These are phyloP conservation scores for Salix purpurea DNA, from an alignment of 345 rosid species.

Conservation along the genomic window DNA sequence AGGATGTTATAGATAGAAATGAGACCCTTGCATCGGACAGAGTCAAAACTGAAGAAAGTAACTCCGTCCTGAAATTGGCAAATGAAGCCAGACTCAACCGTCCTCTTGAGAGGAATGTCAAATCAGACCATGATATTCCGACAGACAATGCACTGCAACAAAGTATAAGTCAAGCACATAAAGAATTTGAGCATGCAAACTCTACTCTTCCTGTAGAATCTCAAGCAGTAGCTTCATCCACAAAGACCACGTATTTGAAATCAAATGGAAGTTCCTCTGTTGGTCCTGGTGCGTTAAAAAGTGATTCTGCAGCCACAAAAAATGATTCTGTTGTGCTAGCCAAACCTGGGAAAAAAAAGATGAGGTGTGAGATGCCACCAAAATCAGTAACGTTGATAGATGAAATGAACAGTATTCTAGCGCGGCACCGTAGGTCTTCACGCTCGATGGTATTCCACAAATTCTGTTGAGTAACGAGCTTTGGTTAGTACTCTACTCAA, in stretches of 20 bases:
- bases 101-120: conserved; percentile 23
- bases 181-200: conserved; percentile 8
- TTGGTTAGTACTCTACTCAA: conserved; percentile 8
- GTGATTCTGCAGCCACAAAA: conserved; percentile 14
- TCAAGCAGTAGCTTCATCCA: conserved; percentile 5
- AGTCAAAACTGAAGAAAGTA: conserved; percentile 24
- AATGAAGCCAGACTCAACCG: conserved; percentile 16
- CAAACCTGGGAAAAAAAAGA: conserved; percentile 41
- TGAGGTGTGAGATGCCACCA: conserved; percentile 71
- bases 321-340: conserved; percentile 21
- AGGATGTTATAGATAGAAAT: conserved; percentile 2
- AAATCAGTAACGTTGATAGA: conserved; percentile 58
- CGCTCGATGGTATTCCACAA: conserved; percentile 57
- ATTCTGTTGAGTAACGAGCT: neutral
- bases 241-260: conserved; percentile 11
- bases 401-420: conserved; percentile 58
- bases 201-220: conserved; percentile 7
- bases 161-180: conserved; percentile 11
- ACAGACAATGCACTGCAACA: conserved; percentile 10
- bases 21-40: neutral
- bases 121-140: conserved; percentile 15
- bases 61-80: conserved; percentile 27
- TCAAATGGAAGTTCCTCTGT: conserved; percentile 28
- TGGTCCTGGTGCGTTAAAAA: conserved; percentile 13
- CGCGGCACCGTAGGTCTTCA: conserved; percentile 51